These are phyloP conservation scores for Quillaja saponaria DNA, from an alignment of 306 rosid genomes.

Conservation along the genomic window DNA sequence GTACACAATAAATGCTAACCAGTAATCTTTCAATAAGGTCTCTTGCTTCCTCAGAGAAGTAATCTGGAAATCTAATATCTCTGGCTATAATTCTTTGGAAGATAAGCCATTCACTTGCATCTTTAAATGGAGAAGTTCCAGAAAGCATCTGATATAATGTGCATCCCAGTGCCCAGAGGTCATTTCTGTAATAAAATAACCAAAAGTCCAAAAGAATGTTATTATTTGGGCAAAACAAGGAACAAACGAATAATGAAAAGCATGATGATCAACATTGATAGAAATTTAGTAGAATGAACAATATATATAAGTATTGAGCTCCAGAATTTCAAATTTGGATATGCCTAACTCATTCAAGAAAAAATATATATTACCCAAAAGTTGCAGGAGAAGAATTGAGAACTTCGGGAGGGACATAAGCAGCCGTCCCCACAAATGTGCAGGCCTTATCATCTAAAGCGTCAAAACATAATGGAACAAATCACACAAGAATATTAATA, in stretches of 20 bases:
- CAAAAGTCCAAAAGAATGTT: conserved; percentile 32
- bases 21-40: conserved; percentile 79
- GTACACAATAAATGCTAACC: conserved; percentile 53
- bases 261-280: not conserved
- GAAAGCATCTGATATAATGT: conserved; percentile 99
- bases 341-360: conserved; percentile 4
- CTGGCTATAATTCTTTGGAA: conserved; percentile 96
- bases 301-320: not conserved
- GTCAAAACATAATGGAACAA: conserved; percentile 24
- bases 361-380: conserved; percentile 69
- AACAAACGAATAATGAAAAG: not conserved
- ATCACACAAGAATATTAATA: conserved; percentile 11
- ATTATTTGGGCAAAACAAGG: conserved; percentile 14
- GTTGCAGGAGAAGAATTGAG: conserved; percentile 99
- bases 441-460: conserved; percentile 90
- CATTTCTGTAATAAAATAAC: conserved; percentile 72
- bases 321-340: not conserved
- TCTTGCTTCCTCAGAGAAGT: conserved; percentile 83
- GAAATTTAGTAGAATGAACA: conserved; percentile 6
- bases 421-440: conserved; percentile 99
- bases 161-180: conserved; percentile 99
- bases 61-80: conserved; percentile 89
- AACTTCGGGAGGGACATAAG: conserved; percentile 99
- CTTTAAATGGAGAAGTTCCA: conserved; percentile 98
- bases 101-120: conserved; percentile 99